phyloP scores from a whole-genome alignment of 345 rosid species.

The Capsella bursapastoris region DNA sequence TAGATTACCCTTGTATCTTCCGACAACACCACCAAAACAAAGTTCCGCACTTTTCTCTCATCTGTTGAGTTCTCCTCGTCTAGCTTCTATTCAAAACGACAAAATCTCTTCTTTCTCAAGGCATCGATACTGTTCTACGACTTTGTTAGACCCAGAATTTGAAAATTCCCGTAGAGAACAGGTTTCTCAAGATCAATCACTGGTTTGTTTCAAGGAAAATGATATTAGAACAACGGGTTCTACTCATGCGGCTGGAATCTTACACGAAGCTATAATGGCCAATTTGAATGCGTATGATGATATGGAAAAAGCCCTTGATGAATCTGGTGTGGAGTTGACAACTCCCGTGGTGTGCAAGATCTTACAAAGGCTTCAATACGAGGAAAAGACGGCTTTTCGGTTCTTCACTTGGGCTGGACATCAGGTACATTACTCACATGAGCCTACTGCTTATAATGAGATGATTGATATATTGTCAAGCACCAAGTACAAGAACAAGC shows the following conservation, averaged over 20 bases:
- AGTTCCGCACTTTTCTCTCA: slow-evolving; percentile 16
- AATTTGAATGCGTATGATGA: slow-evolving; percentile 50
- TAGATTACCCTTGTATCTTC: not conserved
- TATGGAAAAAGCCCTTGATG: slow-evolving; percentile 69
- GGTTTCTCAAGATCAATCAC: slow-evolving; percentile 16
- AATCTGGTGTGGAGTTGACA: slow-evolving; percentile 55
- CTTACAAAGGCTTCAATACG: slow-evolving; percentile 68
- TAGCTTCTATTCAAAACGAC: not conserved
- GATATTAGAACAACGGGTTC: slow-evolving; percentile 31
- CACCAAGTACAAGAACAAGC: slow-evolving; percentile 79
- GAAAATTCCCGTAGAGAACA: not conserved
- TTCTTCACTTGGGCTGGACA: slow-evolving; percentile 86
- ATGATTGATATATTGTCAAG: slow-evolving; percentile 87
- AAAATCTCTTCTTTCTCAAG: not conserved
- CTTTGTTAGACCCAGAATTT: not conserved
- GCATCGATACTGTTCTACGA: slow-evolving; percentile 38
- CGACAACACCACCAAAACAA: slow-evolving; percentile 1
- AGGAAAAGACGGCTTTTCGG: slow-evolving; percentile 77
- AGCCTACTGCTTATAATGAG: slow-evolving; percentile 62
- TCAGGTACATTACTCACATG: slow-evolving; percentile 65
- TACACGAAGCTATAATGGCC: slow-evolving; percentile 54
- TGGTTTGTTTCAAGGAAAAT: slow-evolving; percentile 21
- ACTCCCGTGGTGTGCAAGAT: slow-evolving; percentile 64
- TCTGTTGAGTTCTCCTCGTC: slow-evolving; percentile 20
- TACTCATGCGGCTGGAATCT: slow-evolving; percentile 52